Percentiles rank a stretch among this genome's conserved stretches.
phyloP scores from a whole-genome alignment of 345 rosid species.

The Populus euphratica region DNA sequence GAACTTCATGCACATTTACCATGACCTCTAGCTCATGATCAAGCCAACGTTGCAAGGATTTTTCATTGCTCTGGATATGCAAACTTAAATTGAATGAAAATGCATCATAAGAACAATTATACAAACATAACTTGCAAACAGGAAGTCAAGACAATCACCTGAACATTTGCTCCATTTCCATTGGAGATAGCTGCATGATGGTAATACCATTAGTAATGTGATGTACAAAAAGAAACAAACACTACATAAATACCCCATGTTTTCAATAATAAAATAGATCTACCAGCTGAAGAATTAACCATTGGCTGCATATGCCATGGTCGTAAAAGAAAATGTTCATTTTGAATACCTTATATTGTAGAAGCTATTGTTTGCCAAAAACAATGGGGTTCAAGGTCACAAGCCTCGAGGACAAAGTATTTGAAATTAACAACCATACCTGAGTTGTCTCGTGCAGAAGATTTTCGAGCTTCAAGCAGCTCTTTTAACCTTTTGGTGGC shows the following conservation, averaged over 20 bases:
- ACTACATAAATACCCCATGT: neutral
- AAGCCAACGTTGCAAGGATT: slow-evolving; percentile 87
- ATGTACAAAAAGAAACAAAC: slow-evolving; percentile 1
- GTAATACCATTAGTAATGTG: slow-evolving; percentile 31
- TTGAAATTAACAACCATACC: slow-evolving; percentile 33
- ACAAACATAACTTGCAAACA: neutral
- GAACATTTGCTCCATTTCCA: slow-evolving; percentile 76
- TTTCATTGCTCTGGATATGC: slow-evolving; percentile 68
- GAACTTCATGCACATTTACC: slow-evolving; percentile 99
- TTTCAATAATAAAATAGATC: slow-evolving; percentile 11
- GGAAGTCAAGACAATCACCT: slow-evolving; percentile 42
- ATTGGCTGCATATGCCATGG: neutral
- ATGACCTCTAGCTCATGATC: slow-evolving; percentile 96
- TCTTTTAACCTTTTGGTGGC: slow-evolving; percentile 97
- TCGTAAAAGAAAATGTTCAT: neutral
- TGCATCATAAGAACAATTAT: slow-evolving; percentile 2
- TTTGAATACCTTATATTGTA: slow-evolving; percentile 3
- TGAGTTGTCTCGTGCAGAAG: slow-evolving; percentile 69
- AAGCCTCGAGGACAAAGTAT: neutral
- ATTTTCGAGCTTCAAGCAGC: slow-evolving; percentile 93
- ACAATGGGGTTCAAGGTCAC: slow-evolving; percentile 2
- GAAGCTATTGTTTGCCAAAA: neutral
- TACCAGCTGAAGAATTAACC: slow-evolving; percentile 2
- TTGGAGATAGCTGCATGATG: slow-evolving; percentile 59
- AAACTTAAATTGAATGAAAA: slow-evolving; percentile 11